Base-by-base conservation (phyloP, 2,329 filamentous ascomycete genomes). In the Sporothrix mexicana region DNA sequence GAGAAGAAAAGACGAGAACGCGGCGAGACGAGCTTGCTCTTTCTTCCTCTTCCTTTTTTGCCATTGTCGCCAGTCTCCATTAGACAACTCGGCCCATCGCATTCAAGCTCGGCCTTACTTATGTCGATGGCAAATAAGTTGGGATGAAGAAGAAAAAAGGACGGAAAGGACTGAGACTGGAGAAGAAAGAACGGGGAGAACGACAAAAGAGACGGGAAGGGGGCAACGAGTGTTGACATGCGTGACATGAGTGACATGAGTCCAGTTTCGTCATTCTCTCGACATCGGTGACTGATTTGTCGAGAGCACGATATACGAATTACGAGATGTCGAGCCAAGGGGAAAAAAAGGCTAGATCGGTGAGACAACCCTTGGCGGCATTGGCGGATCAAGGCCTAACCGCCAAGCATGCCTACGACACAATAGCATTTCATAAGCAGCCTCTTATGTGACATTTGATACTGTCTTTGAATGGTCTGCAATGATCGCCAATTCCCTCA, bases 401-500 rank as follows among this genome's bases (percentile, higher is more conserved):
- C 64, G 47, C 45, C 25, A 41, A 30, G 7, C 55, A 15, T 49
- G 25, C 62, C n/a, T 66, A 30, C 23, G 13, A n/a, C 6, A 8
- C 15, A 13, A 6, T 20, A 30, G 45, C 17, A 67, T 36, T 51
- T 51, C 64, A 12, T 51, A 51, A 67, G 45, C 43, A 49, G 10
- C 7, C n/a, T 67, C 45, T 47, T 43, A 2, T 36, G 61, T 66
- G 12, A 47, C 47, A 17, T 66, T 66, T 66, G 41, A 47, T 15
- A 43, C 36, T 43, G 25, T n/a, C 41, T 25, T 12, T 17, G 41
- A 36, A 5, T 36, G 61, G 41, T 66, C 61, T 66, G 41, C 41
- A 66, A 66, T 66, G 61, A 47, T 66, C 61, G 61, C 41, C 61
- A 66, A 66, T 47, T 47, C 41, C n/a, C 61, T 66, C 61, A 66